Evolutionary conservation across 2,329 filamentous ascomycete genomes (phyloP), one percentile per base, ranked within the genome.

Genomic region (Trichoderma arundinaceum): DNA sequence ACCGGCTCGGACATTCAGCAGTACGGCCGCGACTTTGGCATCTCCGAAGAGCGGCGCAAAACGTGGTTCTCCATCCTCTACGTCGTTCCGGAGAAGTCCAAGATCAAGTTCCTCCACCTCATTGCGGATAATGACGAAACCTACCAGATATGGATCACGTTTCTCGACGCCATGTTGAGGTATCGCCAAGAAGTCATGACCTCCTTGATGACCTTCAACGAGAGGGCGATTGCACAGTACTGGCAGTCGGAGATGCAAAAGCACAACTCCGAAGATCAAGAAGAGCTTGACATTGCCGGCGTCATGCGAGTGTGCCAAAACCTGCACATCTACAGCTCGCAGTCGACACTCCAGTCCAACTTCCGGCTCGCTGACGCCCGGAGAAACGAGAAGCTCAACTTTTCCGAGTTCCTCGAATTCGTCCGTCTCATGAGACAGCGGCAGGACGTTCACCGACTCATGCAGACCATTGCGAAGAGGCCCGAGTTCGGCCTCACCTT

Each of bases 11-110:
- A 98, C 74, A 92, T 94, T 17, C 88, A 91, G 65, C 94, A 96
- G 75, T 96, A 97, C 75, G 90, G 92, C 48, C 88, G 94, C 72
- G 94, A 97, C 76, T 92, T 91, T 74, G 87, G 88, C 44, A 81
- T 95, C 22, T 80, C 89, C 0, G 85, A 89, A 59, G 81, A 86
- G 6, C 85, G 88, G 44, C 90, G 94, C 72, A 79, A 84, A 7
- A 87, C 88, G 13, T 96, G 94, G 86, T 94, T 98, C 74, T 96
- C 94, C 33, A 92, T 99, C 70, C 86, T 97, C 61, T 97, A 97
- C 76, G 87, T 88, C 0, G 86, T 92, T 43, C 88, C 90, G 0
- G 91, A 92, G 71, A 90, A 89, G 68, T 89, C 90, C 8, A 94
- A 92, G 74, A 90, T 88, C 72, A 97, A 97, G 77, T 90, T 90